Evolutionary conservation across 140 eudicot species (phyloP).

Genomic region (Bidens hawaiensis): DNA sequence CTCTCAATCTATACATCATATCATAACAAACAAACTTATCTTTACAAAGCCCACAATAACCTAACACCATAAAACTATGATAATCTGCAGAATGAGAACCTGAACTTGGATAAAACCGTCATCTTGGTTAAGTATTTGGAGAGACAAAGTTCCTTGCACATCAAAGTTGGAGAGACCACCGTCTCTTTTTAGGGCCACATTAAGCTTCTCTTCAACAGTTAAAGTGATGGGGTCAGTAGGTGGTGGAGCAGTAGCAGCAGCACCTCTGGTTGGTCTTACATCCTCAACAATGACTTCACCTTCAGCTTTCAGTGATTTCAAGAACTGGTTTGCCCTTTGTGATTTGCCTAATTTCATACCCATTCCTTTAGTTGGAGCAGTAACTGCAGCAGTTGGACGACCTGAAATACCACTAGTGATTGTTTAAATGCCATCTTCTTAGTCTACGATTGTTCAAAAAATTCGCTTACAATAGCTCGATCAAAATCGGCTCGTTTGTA

Average conservation of each 20-base stretch:
- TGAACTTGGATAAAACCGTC: constrained; percentile 94
- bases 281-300: constrained; percentile 83
- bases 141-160: constrained; percentile 85
- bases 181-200: constrained; percentile 63
- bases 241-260: constrained; percentile 55
- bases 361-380: constrained; percentile 75
- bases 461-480: too few species aligned
- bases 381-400: constrained; percentile 59
- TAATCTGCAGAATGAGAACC: constrained; percentile 66
- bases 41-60: constrained; percentile 16
- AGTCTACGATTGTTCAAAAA: too few species aligned
- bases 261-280: constrained; percentile 51
- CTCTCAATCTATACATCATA: constrained; percentile 59
- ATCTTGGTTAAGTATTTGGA: constrained; percentile 78
- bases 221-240: constrained; percentile 71
- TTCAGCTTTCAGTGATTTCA: constrained; percentile 85
- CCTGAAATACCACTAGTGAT: constrained; percentile 28
- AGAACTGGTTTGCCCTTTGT: constrained; percentile 61
- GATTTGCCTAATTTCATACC: constrained; percentile 79
- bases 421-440: neutral
- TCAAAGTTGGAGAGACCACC: constrained; percentile 79
- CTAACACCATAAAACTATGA: neutral
- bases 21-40: constrained; percentile 19
- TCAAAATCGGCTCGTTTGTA: too few species aligned
- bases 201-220: constrained; percentile 69